Evolutionary conservation across 2,329 filamentous ascomycete genomes (phyloP).

Genomic region (Fusarium gaditjirri): DNA sequence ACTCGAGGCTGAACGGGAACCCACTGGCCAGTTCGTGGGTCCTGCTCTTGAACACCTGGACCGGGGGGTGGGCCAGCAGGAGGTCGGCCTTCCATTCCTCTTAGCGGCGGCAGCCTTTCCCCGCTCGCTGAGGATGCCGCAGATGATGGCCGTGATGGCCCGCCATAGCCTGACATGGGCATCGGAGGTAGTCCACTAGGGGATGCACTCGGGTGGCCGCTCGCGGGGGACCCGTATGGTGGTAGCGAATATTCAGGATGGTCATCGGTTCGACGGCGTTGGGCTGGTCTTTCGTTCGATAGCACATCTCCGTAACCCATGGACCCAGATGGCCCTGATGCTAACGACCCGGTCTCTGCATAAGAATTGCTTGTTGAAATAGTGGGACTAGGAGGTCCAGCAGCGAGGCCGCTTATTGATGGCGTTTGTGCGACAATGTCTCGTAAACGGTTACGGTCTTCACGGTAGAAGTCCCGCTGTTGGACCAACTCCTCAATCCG

Average conservation of each 20-base stretch:
- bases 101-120: constrained; percentile 61
- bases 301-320: constrained; percentile 55
- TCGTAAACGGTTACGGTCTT: constrained; percentile 76
- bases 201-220: constrained; percentile 45
- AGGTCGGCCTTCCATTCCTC: constrained; percentile 55
- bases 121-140: constrained; percentile 51
- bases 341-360: constrained; percentile 52
- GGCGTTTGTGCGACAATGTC: constrained; percentile 72
- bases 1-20: constrained; percentile 46
- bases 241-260: constrained; percentile 55
- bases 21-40: constrained; percentile 52
- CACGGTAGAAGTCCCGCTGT: constrained; percentile 75
- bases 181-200: constrained; percentile 56
- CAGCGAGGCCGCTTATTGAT: constrained; percentile 63
- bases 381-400: constrained; percentile 63
- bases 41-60: constrained; percentile 48
- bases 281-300: constrained; percentile 57
- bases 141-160: constrained; percentile 52
- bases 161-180: constrained; percentile 51
- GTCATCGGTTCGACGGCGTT: constrained; percentile 61
- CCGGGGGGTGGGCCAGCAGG: constrained; percentile 40
- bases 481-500: constrained; percentile 57
- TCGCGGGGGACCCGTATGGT: constrained; percentile 51
- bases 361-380: constrained; percentile 51
- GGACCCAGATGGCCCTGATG: constrained; percentile 42